phyloP scores from a whole-genome alignment of 305 asterid species.

The Striga hermonthica region DNA sequence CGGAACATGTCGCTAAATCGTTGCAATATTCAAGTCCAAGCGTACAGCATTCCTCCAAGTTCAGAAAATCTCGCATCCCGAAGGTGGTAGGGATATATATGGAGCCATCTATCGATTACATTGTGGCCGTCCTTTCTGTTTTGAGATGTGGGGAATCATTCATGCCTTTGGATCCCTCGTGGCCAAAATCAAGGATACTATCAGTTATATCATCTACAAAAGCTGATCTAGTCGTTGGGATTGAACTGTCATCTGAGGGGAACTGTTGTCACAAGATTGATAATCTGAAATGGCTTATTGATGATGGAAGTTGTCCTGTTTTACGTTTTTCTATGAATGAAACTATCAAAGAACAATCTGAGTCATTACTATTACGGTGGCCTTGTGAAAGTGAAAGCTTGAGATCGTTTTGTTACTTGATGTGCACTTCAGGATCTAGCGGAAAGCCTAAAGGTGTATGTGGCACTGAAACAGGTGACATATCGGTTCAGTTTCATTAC shows the following conservation, averaged over 20 bases:
- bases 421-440: constrained; percentile 92
- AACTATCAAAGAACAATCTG: constrained; percentile 34
- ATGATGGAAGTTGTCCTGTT: constrained; percentile 48
- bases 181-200: constrained; percentile 73
- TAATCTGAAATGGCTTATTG: constrained; percentile 59
- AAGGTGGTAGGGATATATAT: constrained; percentile 68
- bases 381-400: constrained; percentile 64
- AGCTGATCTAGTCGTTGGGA: constrained; percentile 58
- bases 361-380: constrained; percentile 45
- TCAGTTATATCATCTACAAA: constrained; percentile 58
- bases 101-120: constrained; percentile 89
- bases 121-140: constrained; percentile 73
- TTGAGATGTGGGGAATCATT: constrained; percentile 90
- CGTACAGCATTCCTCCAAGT: constrained; percentile 28
- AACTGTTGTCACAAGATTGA: constrained; percentile 58
- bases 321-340: constrained; percentile 48
- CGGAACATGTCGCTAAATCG: constrained; percentile 28
- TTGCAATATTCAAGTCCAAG: constrained; percentile 31
- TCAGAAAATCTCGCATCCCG: constrained; percentile 41
- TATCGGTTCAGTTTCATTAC: constrained; percentile 15
- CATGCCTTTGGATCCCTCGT: constrained; percentile 89
- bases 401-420: constrained; percentile 81
- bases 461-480: constrained; percentile 84
- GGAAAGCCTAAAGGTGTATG: constrained; percentile 94
- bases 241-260: constrained; percentile 38